Base-by-base conservation (phyloP, 192 early-diverging fungal species). In the Rhizoclosmatium globosum region DNA sequence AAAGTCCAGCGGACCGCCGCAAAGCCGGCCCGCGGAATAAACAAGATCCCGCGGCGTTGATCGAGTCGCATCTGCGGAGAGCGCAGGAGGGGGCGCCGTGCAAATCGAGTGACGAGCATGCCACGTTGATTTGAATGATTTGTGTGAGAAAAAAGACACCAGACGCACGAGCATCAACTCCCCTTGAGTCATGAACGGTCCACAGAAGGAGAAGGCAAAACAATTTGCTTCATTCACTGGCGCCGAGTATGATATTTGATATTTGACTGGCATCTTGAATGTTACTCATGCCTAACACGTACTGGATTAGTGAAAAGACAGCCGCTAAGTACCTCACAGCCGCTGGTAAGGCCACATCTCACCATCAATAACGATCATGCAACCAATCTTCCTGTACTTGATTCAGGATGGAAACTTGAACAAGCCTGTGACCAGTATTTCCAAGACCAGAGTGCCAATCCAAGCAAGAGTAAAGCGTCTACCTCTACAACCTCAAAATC, bases 351-450 rank as follows among this genome's bases (percentile, higher is more conserved):
- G 0, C 21, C 60, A 19, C 43, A n/a, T 47, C 43, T 43, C 15
- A n/a, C 43, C 31, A 31, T 31, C 31, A 31, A 31, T 31, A 31
- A 31, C 31, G 31, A 31, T 31, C 31, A 31, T 31, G 31, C 31
- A 31, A 31, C 31, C 31, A 31, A 31, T 31, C 31, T 31, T 31
- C 31, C 47, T 53, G 11, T 62, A 62, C 60, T 39, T 53, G 50
- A 7, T 62, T 19, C 72, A 90, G 76, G 88, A 57, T 94, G 93
- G 93, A 88, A 94, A 72, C 60, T 94, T 1, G 88, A 93, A 61
- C 74, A 79, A 17, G 93, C 94, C 6, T 85, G 93, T 21, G 89
- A 93, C 76, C 79, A 79, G 31, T 92, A 81, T 77, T 94, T 88
- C 71, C 81, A 84, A 15, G 68, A 86, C 46, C 68, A 81, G 23